Percentiles rank a stretch among this genome's conserved stretches.
phyloP scores from a whole-genome alignment of 768 basidiomycete species.

The Mrakia blollopis region DNA sequence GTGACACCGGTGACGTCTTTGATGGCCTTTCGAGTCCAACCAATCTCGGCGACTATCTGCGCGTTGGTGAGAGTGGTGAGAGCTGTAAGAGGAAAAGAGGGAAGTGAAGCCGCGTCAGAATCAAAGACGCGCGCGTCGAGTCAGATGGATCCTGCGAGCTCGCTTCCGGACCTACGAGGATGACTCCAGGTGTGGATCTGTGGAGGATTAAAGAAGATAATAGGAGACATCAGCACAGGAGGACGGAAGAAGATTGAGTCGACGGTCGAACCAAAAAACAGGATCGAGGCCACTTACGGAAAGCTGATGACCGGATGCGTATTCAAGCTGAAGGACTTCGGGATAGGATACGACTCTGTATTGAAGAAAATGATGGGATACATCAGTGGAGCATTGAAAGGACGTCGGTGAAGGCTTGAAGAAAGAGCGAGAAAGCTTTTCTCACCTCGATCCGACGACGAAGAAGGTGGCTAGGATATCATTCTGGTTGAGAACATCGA shows the following conservation, averaged over 20 bases:
- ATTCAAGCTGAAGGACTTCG: slow-evolving; percentile 66
- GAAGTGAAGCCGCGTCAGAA: background rate
- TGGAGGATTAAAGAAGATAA: no score
- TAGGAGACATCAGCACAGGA: background rate
- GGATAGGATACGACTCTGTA: slow-evolving; percentile 64
- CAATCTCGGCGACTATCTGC: slow-evolving; percentile 79
- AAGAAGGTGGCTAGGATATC: slow-evolving; percentile 78
- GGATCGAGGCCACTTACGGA: slow-evolving; percentile 39
- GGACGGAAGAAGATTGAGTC: no score
- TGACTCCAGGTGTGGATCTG: slow-evolving; percentile 66
- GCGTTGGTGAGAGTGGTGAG: slow-evolving; percentile 63
- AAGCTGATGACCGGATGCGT: slow-evolving; percentile 73
- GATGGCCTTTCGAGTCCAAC: slow-evolving; percentile 80
- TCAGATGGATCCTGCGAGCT: no score
- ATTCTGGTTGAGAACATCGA: slow-evolving; percentile 57
- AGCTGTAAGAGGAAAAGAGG: background rate
- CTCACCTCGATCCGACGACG: slow-evolving; percentile 41
- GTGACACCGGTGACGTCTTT: slow-evolving; percentile 68
- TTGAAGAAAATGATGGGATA: background rate
- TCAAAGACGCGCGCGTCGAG: background rate
- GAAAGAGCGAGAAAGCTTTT: no score
- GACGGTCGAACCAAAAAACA: no score
- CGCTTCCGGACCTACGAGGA: slow-evolving; percentile 43
- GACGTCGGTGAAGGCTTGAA: no score
- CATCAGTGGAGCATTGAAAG: background rate